These are phyloP conservation scores for Colletotrichum lini DNA, from an alignment of 2,329 filamentous ascomycete genomes.

Conservation along the genomic window DNA sequence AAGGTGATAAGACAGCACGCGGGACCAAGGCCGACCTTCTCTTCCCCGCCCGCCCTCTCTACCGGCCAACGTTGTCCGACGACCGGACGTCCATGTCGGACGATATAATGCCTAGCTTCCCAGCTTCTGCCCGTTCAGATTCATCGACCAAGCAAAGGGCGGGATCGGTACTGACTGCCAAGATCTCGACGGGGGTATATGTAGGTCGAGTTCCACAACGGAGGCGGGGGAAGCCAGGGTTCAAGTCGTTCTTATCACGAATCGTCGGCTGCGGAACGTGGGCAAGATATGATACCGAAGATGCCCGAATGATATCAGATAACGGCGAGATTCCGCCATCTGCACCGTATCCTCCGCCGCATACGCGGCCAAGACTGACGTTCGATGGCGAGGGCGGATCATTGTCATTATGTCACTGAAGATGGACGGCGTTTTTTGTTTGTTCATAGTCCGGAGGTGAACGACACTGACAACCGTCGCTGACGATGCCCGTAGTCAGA, in stretches of 20 bases:
- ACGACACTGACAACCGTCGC: too few species aligned
- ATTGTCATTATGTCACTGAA: neutral
- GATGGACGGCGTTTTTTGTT: too few species aligned
- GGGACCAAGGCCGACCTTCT: neutral
- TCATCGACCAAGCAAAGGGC: neutral
- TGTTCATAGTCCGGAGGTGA: neutral
- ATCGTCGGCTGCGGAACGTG: neutral
- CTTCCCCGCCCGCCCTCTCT: neutral
- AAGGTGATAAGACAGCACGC: conserved; percentile 26
- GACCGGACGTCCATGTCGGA: neutral
- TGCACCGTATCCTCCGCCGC: neutral
- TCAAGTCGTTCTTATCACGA: conserved; percentile 13
- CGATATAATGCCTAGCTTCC: neutral
- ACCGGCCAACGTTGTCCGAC: conserved; percentile 6
- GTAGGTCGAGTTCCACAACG: neutral
- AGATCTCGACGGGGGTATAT: neutral
- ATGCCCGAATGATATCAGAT: conserved; percentile 12
- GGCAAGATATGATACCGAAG: neutral
- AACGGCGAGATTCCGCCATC: neutral
- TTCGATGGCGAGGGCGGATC: neutral
- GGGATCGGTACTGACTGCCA: neutral
- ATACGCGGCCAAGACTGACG: neutral
- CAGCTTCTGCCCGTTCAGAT: neutral
- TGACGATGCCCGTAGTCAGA: too few species aligned
- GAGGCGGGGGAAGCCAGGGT: conserved; percentile 13